These are phyloP conservation scores for Termitomyces sp. DNA, from an alignment of 768 basidiomycete genomes.

Conservation along the genomic window DNA sequence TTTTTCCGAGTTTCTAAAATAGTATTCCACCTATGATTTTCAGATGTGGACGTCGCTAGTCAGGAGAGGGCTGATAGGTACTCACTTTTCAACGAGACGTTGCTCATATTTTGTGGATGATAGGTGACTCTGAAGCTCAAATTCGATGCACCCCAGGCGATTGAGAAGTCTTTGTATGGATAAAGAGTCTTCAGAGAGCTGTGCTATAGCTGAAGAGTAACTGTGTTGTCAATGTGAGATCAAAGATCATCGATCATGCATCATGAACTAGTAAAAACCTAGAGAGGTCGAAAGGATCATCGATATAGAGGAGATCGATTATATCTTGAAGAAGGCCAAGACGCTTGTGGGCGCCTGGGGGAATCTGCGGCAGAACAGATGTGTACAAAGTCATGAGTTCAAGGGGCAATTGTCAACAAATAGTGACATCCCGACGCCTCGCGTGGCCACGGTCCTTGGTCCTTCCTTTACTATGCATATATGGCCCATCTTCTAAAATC, in stretches of 20 bases:
- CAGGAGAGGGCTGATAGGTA: neutral
- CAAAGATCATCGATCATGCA: neutral
- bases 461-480: no score
- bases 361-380: neutral
- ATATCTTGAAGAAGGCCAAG: neutral
- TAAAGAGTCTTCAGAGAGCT: conserved; percentile 25
- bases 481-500: no score
- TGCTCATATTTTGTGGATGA: conserved; percentile 28
- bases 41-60: neutral
- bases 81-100: conserved; percentile 31
- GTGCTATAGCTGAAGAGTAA: conserved; percentile 30
- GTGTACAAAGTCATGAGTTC: neutral
- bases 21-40: conserved; percentile 29
- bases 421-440: no score
- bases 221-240: conserved; percentile 16
- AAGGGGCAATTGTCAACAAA: no score
- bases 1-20: conserved; percentile 19
- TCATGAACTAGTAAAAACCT: neutral
- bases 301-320: neutral
- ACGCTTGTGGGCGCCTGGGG: neutral
- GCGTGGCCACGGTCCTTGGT: no score
- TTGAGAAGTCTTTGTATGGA: conserved; percentile 25
- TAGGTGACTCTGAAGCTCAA: conserved; percentile 30
- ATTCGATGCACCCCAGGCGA: conserved; percentile 27
- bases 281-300: conserved; percentile 4